Evolutionary conservation across 176 grass and related monocot species (phyloP), one percentile per base, ranked within the genome.

Genomic region (Avena sativa): DNA sequence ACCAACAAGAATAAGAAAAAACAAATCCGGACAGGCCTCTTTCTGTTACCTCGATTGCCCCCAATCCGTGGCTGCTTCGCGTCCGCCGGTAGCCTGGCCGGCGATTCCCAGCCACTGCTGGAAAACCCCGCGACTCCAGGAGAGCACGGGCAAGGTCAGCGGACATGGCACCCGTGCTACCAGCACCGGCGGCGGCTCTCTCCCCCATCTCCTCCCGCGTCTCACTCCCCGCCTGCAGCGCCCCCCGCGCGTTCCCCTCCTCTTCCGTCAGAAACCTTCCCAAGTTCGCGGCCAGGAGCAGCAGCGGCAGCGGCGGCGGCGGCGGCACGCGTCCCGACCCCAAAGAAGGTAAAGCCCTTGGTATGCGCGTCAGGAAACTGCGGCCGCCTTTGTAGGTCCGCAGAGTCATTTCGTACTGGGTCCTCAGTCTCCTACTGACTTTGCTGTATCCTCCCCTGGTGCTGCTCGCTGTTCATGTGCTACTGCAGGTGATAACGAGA

Each of bases 401-500:
- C 86, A 68, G 43, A n/a, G 46, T 28, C 74, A 34, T 32, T 65
- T 75, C 47, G 76, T 6, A 43, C 40, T 6, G 6, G 40, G 40
- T 43, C 38, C 38, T 40, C 0, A 0, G 38, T 40, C 38, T 1
- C 38, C 38, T 55, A 6, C 52, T 55, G 52, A 55, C 14, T 53
- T 82, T 21, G 80, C 16, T 74, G 57, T 9, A 9, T 8, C 50
- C 25, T 46, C 61, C 13, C 8, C 46, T 9, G 46, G 36, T 9
- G 20, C 15, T 38, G n/a, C 21, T 57, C 52, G 74, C 16, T 84
- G 68, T n/a, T 21, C 61, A 48, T 75, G 49, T 75, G 3, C 48
- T 17, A 2, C 40, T 85, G 40, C 40, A 95, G 94, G 77, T 58
- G 87, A 91, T 47, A 83, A 94, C 53, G 97, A 99, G 85, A 99